Evolutionary conservation across 2,329 filamentous ascomycete species (phyloP), one percentile per base, ranked within the genome.

Genomic region (Incumbomyces lentus): DNA sequence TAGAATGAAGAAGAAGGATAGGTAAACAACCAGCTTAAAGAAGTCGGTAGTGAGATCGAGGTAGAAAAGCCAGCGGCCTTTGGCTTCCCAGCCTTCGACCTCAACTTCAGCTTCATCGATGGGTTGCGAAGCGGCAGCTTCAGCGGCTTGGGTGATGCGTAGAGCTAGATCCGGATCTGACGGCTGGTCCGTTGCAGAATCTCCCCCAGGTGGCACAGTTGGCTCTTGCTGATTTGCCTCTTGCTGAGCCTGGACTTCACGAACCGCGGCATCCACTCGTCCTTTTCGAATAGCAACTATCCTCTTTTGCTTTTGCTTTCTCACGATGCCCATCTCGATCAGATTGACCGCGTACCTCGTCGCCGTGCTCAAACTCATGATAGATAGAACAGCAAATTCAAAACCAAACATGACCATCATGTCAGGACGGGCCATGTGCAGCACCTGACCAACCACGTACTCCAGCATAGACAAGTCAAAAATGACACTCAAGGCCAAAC

Each of bases 351-450:
- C 64, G 64, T 98, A 98, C 49, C 89, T 81, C 46, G 80, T 72
- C 1, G 78, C 75, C 0, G 88, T 95, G 40, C 90, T 88, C 44
- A 80, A 72, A 1, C 90, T 94, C 43, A 81, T 82, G 8, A 93
- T 82, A 2, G 80, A 75, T 50, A 96, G 69, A 36, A 98, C 81
- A 32, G 90, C 89, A 61, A 96, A 96, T 64, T 98, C 92, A 58
- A 98, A 98, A 5, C 93, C 80, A 60, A 98, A 98, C 88, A 98
- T 96, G 52, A 98, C 88, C 88, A 96, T 98, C 85, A 98, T 96
- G 49, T 93, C 92, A 0, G 90, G 88, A n/a, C 84, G 76, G 2
- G 90, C 86, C 61, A 93, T 82, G 48, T 85, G 81, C 41, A 95
- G 80, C 29, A 96, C 89, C 0, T 84, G 86, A 22, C 81, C 78